phyloP scores from a whole-genome alignment of 345 rosid species.

The Luvunga scandens region DNA sequence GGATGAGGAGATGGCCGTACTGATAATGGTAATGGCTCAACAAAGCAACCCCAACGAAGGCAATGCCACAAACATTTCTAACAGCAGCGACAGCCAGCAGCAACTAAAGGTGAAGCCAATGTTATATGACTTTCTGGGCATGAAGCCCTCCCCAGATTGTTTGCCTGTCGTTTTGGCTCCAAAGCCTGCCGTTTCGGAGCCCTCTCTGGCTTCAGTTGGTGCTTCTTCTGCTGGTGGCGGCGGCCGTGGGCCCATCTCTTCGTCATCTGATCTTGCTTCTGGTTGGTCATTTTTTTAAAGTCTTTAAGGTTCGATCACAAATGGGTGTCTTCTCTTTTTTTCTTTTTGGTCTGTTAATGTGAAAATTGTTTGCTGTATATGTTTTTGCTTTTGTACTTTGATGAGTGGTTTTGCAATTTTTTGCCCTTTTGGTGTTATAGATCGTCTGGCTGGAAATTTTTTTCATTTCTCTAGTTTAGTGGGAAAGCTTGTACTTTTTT shows the following conservation, averaged over 20 bases:
- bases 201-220: constrained; percentile 43
- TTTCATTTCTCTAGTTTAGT: not conserved
- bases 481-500: not conserved
- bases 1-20: constrained; percentile 50
- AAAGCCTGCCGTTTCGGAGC: constrained; percentile 32
- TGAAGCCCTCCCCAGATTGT: constrained; percentile 38
- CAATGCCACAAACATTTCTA: constrained; percentile 23
- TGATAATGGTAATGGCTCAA: constrained; percentile 48
- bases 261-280: constrained; percentile 84
- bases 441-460: not conserved
- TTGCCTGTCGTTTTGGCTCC: constrained; percentile 37
- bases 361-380: not conserved
- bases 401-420: not conserved
- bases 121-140: constrained; percentile 89
- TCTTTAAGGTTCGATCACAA: not conserved
- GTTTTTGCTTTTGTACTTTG: not conserved
- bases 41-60: constrained; percentile 32
- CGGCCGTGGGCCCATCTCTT: constrained; percentile 60
- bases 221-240: constrained; percentile 63
- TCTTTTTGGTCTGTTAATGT: not conserved
- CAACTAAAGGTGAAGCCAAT: constrained; percentile 49
- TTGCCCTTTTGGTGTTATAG: not conserved
- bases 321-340: not conserved
- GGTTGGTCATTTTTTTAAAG: constrained; percentile 30
- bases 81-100: constrained; percentile 11